Evolutionary conservation across 176 grass and related monocot species (phyloP), one percentile per base, ranked within the genome.

Genomic region (Ensete glaucum): DNA sequence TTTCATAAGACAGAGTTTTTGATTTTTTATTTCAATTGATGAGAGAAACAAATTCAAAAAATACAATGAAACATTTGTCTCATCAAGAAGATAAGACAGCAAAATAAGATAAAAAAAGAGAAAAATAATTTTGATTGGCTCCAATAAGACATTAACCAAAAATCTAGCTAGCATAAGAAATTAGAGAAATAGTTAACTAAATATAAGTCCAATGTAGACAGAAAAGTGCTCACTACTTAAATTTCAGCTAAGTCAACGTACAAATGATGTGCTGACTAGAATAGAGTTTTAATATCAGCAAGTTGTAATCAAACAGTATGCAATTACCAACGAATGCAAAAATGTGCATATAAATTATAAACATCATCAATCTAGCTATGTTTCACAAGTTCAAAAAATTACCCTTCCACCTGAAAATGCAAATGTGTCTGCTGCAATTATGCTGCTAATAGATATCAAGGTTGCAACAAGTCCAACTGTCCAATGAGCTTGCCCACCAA

Each of bases 321-420:
- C 11, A 29, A 20, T 73, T 27, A 56, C 11, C 52, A 26, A 21
- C 23, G 17, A 1, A 16, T 19, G 16, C 1, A 73, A 26, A 53
- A 53, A 22, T 53, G 2, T 53, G 17, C 22, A 50, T 72, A 12
- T 3, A 24, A 22, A 73, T 11, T 72, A 12, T 3, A 24, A 22
- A 73, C 20, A 54, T 21, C 2, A 55, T 74, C 13, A 56, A 73
- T 73, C n/a, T 54, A 26, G 11, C 13, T 55, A 72, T 80, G 71
- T 79, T 34, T 34, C 34, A 34, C 3, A 34, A 34, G 34, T 34
- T 34, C 55, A 67, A 82, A 64, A 83, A 60, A 10, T 52, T 89
- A 99, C 95, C 91, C 86, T 87, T 86, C 95, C 95, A 74, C 95
- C 92, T 76, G 91, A 75, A 75, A 99, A 99, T 71, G 91, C 95